phyloP scores from a whole-genome alignment of 2,329 filamentous ascomycete species.

The Helotiales sp. region DNA sequence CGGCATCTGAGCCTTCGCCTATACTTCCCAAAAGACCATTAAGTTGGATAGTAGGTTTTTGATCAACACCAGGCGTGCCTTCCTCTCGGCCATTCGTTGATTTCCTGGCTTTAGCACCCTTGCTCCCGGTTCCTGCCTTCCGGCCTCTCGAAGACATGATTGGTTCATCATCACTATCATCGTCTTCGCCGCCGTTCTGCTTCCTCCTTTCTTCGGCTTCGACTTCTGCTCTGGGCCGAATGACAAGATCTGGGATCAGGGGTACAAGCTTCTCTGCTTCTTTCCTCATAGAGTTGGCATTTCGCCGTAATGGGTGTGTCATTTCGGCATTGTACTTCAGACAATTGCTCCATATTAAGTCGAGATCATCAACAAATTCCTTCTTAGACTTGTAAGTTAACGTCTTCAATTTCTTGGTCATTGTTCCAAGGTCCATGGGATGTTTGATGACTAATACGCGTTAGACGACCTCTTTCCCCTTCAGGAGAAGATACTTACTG shows the following conservation, averaged over 20 bases:
- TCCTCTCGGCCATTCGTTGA: slow-evolving; percentile 73
- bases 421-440: slow-evolving; percentile 95
- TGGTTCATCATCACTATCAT: slow-evolving; percentile 94
- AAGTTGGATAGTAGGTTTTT: slow-evolving; percentile 70
- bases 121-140: slow-evolving; percentile 73
- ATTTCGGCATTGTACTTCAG: slow-evolving; percentile 92
- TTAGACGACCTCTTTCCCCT: slow-evolving; percentile 28
- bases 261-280: slow-evolving; percentile 96
- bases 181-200: slow-evolving; percentile 81
- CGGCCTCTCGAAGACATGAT: slow-evolving; percentile 97
- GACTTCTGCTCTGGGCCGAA: slow-evolving; percentile 89
- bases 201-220: slow-evolving; percentile 85
- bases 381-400: slow-evolving; percentile 83
- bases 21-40: slow-evolving; percentile 61
- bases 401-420: slow-evolving; percentile 95
- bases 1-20: slow-evolving; percentile 72
- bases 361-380: slow-evolving; percentile 91
- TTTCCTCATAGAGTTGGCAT: slow-evolving; percentile 94
- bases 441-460: slow-evolving; percentile 78
- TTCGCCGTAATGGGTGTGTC: slow-evolving; percentile 82
- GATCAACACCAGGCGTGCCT: slow-evolving; percentile 73
- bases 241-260: slow-evolving; percentile 87
- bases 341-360: slow-evolving; percentile 96
- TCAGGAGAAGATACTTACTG: slow-evolving; percentile 54
- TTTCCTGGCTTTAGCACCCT: slow-evolving; percentile 70